These are phyloP conservation scores for carrot (Daucus carota) DNA, from an alignment of 129 eudicot genomes.

Conservation along the genomic window DNA sequence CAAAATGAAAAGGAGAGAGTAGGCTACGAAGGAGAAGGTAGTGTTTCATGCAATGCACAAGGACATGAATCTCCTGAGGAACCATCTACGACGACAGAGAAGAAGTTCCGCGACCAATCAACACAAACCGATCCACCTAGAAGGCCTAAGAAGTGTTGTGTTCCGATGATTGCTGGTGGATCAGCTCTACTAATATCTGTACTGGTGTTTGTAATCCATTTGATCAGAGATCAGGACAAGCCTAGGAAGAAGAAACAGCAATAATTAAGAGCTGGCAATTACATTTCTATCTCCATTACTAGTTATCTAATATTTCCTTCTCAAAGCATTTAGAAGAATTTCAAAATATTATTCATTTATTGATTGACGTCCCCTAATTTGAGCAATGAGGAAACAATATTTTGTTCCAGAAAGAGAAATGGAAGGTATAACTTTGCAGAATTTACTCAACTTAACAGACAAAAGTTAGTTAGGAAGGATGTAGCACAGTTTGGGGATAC, in stretches of 20 bases:
- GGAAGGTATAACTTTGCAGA: background rate
- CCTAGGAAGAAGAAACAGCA: constrained; percentile 19
- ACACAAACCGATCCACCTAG: constrained; percentile 11
- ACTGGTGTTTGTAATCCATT: constrained; percentile 40
- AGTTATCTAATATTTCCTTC: background rate
- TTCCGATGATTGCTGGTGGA: constrained; percentile 65
- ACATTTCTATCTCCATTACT: background rate
- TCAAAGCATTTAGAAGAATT: background rate
- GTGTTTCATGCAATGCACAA: background rate
- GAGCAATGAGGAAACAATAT: background rate
- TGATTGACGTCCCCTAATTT: background rate
- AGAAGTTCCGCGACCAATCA: constrained; percentile 19
- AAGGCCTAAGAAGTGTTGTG: constrained; percentile 26
- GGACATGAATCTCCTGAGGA: background rate
- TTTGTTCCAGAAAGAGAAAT: no score
- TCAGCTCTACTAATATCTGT: constrained; percentile 51
- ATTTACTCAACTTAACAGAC: background rate
- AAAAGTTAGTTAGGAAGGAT: background rate
- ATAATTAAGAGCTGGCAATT: background rate
- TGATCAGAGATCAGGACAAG: constrained; percentile 35
- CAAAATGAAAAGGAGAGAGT: background rate
- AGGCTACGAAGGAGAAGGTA: background rate
- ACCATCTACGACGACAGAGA: constrained; percentile 11
- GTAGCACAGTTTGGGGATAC: background rate
- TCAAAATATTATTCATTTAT: no score